Conservation (phyloP, 75 land plant genomes). For the Chamaecyparis obtusa region DNA sequence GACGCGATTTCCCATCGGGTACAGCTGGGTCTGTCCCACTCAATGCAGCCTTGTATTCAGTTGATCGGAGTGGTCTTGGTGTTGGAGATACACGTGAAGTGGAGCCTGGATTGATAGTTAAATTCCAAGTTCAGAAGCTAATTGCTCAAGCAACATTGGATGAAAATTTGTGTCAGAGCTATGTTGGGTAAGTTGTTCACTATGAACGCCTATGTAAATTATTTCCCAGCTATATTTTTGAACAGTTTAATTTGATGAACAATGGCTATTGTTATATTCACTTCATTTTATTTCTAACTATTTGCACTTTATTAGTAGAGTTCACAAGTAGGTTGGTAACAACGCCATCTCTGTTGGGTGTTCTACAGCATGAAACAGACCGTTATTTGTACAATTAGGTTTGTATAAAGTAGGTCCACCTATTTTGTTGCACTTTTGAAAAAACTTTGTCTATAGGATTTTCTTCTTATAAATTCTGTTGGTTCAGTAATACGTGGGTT, state of each 20-base stretch:
- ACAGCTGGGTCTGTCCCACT: conserved; percentile 17
- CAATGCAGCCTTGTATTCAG: conserved; percentile 28
- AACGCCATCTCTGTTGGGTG: not conserved
- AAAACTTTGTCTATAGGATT: not conserved
- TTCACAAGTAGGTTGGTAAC: not conserved
- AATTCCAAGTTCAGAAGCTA: conserved; percentile 85
- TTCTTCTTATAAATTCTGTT: not conserved
- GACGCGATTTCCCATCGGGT: conserved; percentile 75
- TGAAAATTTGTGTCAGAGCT: conserved; percentile 98
- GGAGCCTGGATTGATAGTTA: conserved; percentile 79
- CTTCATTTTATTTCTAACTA: not conserved
- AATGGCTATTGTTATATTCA: not conserved
- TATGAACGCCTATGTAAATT: not conserved
- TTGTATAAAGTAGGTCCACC: not conserved
- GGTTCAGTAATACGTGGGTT: not conserved
- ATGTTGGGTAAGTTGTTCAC: conserved; percentile 84
- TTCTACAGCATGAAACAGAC: not conserved
- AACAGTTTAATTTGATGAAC: not conserved
- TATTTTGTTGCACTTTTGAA: not conserved
- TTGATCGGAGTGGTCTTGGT: conserved; percentile 42
- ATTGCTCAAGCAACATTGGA: conserved; percentile 89
- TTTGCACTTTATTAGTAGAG: not conserved
- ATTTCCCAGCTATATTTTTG: not conserved
- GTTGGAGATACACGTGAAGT: conserved; percentile 72
- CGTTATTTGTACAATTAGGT: not conserved